Evolutionary conservation across 306 rosid genomes (phyloP).

Genomic region (Lathyrus aphaca): DNA sequence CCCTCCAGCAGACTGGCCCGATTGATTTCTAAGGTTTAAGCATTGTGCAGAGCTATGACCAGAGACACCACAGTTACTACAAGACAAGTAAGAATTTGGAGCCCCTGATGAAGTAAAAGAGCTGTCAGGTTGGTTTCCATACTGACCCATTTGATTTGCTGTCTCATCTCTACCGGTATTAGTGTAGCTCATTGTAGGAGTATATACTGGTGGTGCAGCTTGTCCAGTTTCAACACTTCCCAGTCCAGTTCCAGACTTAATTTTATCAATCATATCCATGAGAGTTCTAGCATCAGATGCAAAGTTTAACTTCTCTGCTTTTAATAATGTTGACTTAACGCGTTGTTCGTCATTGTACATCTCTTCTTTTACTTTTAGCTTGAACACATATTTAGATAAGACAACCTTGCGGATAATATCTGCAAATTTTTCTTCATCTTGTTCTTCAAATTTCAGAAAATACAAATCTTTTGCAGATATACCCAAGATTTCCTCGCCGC

Average conservation of each 20-base stretch:
- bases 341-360: constrained; percentile 83
- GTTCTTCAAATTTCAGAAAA: constrained; percentile 65
- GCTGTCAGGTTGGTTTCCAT: constrained; percentile 56
- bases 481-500: constrained; percentile 90
- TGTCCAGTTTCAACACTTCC: constrained; percentile 50
- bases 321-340: constrained; percentile 76
- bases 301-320: constrained; percentile 68
- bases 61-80: constrained; percentile 71
- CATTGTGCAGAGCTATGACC: constrained; percentile 75
- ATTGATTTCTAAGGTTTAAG: constrained; percentile 53
- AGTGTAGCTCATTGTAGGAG: constrained; percentile 32
- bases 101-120: constrained; percentile 43
- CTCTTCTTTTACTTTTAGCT: constrained; percentile 88
- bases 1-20: constrained; percentile 53
- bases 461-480: constrained; percentile 71
- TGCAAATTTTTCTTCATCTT: constrained; percentile 67
- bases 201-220: constrained; percentile 41
- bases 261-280: constrained; percentile 66
- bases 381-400: constrained; percentile 64
- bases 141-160: constrained; percentile 52
- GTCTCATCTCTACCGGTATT: constrained; percentile 57
- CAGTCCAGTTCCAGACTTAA: constrained; percentile 46
- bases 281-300: constrained; percentile 51
- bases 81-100: constrained; percentile 46
- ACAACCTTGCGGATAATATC: constrained; percentile 68